These are phyloP conservation scores for Huiozyma naganishii DNA, from an alignment of 805 yeast genomes.

Conservation along the genomic window DNA sequence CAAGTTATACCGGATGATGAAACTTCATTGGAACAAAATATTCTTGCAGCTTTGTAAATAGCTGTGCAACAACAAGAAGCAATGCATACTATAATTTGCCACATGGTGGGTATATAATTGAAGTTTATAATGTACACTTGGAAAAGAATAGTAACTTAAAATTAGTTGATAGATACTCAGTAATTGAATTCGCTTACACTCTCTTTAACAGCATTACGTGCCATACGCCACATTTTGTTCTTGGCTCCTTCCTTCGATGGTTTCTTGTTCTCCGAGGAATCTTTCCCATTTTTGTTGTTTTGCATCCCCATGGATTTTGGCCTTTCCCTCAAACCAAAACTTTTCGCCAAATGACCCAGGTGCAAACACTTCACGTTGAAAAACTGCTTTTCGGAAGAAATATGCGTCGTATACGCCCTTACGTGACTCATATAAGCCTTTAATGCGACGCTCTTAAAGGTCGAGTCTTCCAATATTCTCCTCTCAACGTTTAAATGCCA, in stretches of 20 bases:
- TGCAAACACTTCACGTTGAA: slow-evolving; percentile 80
- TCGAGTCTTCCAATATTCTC: slow-evolving; percentile 63
- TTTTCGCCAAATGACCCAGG: slow-evolving; percentile 91
- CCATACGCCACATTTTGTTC: slow-evolving; percentile 66
- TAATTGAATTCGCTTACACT: slow-evolving; percentile 65
- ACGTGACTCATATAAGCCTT: slow-evolving; percentile 82
- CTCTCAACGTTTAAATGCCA: slow-evolving; percentile 90
- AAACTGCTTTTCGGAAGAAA: slow-evolving; percentile 61
- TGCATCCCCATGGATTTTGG: slow-evolving; percentile 66
- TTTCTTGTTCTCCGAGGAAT: slow-evolving; percentile 29
- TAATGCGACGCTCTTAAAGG: slow-evolving; percentile 53
- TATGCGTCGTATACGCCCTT: slow-evolving; percentile 93
- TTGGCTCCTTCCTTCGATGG: slow-evolving; percentile 55
- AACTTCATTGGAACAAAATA: slow-evolving; percentile 20
- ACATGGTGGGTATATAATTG: too few species aligned
- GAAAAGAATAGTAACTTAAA: too few species aligned
- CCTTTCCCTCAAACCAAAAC: slow-evolving; percentile 89
- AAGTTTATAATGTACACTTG: too few species aligned
- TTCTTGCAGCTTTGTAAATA: slow-evolving; percentile 19
- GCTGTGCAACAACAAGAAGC: neutral
- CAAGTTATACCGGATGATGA: slow-evolving; percentile 16
- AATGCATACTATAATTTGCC: too few species aligned
- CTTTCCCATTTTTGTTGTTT: slow-evolving; percentile 12
- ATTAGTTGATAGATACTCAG: slow-evolving; percentile 1
- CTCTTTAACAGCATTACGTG: slow-evolving; percentile 56